These are phyloP conservation scores for Chlorella vulgaris DNA, from an alignment of 139 green algal species.

Conservation along the genomic window DNA sequence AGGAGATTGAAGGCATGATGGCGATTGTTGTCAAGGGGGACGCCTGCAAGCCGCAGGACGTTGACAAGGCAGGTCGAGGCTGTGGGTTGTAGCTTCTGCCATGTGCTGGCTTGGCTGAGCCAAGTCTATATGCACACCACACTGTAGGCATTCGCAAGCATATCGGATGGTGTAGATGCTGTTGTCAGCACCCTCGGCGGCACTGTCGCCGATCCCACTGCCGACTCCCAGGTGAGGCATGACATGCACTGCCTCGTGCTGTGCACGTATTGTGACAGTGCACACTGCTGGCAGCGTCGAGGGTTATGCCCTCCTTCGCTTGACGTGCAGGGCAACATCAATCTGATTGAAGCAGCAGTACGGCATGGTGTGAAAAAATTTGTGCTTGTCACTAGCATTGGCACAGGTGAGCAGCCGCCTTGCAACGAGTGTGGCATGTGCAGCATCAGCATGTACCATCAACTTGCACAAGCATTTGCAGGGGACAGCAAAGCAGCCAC, in stretches of 20 bases:
- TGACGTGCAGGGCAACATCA: constrained; percentile 89
- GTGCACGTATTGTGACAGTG: neutral
- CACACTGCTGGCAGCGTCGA: too few relatives aligned
- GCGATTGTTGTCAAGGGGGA: constrained; percentile 89
- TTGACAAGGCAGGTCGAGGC: too few relatives aligned
- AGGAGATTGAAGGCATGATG: constrained; percentile 95
- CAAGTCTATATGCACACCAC: too few relatives aligned
- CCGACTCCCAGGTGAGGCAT: constrained; percentile 68
- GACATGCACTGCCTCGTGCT: neutral
- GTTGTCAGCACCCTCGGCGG: constrained; percentile 93
- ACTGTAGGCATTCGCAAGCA: constrained; percentile 78
- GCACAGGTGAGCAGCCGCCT: constrained; percentile 67
- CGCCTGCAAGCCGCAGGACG: constrained; percentile 70
- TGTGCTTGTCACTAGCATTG: constrained; percentile 96
- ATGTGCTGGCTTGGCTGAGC: too few relatives aligned
- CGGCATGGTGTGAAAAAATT: constrained; percentile 94
- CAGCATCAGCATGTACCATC: neutral
- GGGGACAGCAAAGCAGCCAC: constrained; percentile 71
- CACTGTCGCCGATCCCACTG: constrained; percentile 70
- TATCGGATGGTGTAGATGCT: constrained; percentile 92
- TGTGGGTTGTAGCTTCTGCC: too few relatives aligned
- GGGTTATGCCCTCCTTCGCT: too few relatives aligned
- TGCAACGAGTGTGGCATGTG: too few relatives aligned
- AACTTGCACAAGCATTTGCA: neutral
- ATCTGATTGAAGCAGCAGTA: constrained; percentile 91